Conservation (phyloP, 768 basidiomycete genomes). For the Hygrocybe coccinea region DNA sequence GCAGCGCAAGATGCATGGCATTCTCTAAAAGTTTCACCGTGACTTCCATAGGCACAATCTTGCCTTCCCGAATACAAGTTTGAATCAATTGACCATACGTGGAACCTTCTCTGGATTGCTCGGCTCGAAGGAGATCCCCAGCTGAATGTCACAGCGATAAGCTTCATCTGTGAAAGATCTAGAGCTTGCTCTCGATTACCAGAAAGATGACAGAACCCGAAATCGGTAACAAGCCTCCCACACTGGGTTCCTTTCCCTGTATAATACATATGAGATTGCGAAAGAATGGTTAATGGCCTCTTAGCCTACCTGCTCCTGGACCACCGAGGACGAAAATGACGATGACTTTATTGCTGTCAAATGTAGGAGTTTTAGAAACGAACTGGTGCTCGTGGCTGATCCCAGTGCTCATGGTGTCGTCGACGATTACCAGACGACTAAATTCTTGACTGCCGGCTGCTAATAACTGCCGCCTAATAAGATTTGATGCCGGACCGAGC, state of each 20-base stretch:
- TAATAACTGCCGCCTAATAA: too few relatives aligned
- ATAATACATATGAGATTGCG: constrained; percentile 2
- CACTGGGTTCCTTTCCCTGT: constrained; percentile 97
- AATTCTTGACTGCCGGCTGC: too few relatives aligned
- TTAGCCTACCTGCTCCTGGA: constrained; percentile 79
- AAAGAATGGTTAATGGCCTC: constrained; percentile 5
- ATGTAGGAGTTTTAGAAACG: constrained; percentile 39
- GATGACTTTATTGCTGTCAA: constrained; percentile 68
- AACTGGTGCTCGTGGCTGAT: too few relatives aligned
- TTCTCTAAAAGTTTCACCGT: constrained; percentile 93
- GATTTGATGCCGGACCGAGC: too few relatives aligned
- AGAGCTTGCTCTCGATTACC: constrained; percentile 44
- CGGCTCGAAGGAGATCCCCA: constrained; percentile 92
- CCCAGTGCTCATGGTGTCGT: too few relatives aligned
- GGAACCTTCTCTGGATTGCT: constrained; percentile 83
- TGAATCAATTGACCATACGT: constrained; percentile 80
- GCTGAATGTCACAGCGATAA: constrained; percentile 53
- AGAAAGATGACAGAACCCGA: constrained; percentile 88
- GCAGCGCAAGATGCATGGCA: constrained; percentile 70
- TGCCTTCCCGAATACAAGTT: constrained; percentile 84
- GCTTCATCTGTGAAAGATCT: not conserved
- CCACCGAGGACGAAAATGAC: constrained; percentile 97
- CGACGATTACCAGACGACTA: too few relatives aligned
- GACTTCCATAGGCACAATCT: constrained; percentile 94
- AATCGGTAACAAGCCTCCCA: constrained; percentile 73